Evolutionary conservation across 1,139 yeast species (phyloP).

Genomic region (Pichia sp.): DNA sequence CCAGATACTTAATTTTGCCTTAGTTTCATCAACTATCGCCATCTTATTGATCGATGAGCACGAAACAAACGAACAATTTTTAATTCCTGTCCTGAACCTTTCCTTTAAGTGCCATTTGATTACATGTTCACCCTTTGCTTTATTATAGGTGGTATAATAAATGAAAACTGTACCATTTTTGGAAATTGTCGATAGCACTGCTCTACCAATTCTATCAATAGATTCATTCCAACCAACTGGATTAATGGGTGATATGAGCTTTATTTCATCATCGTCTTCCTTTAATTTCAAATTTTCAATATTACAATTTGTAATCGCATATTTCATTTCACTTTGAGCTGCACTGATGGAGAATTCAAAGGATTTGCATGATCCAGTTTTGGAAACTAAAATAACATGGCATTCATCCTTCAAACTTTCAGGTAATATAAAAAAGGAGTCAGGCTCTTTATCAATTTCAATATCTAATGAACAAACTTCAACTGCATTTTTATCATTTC

Average conservation of each 20-base stretch:
- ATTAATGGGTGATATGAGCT: constrained; percentile 55
- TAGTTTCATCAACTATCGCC: constrained; percentile 57
- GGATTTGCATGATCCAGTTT: constrained; percentile 21
- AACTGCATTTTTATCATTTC: constrained; percentile 19
- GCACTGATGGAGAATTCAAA: constrained; percentile 21
- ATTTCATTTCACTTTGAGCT: constrained; percentile 18
- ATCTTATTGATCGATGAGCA: constrained; percentile 73
- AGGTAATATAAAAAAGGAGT: constrained; percentile 43
- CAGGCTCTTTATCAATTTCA: constrained; percentile 26
- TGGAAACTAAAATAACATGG: constrained; percentile 40
- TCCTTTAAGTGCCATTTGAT: constrained; percentile 48
- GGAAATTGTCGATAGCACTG: constrained; percentile 55
- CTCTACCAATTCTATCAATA: constrained; percentile 38
- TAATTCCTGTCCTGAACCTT: constrained; percentile 49
- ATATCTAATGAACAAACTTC: constrained; percentile 16
- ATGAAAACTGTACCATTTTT: constrained; percentile 48
- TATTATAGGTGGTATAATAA: constrained; percentile 35
- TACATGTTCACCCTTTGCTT: constrained; percentile 12
- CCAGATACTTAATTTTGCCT: constrained; percentile 61
- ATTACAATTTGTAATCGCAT: constrained; percentile 20
- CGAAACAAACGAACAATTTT: constrained; percentile 46
- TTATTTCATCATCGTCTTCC: constrained; percentile 30
- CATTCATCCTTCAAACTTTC: constrained; percentile 34
- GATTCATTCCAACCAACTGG: constrained; percentile 51
- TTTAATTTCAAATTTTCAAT: constrained; percentile 26